Evolutionary conservation across 1,284 basidiomycete species (phyloP), one percentile per base, ranked within the genome.

Genomic region (Ceratobasidium sp.): DNA sequence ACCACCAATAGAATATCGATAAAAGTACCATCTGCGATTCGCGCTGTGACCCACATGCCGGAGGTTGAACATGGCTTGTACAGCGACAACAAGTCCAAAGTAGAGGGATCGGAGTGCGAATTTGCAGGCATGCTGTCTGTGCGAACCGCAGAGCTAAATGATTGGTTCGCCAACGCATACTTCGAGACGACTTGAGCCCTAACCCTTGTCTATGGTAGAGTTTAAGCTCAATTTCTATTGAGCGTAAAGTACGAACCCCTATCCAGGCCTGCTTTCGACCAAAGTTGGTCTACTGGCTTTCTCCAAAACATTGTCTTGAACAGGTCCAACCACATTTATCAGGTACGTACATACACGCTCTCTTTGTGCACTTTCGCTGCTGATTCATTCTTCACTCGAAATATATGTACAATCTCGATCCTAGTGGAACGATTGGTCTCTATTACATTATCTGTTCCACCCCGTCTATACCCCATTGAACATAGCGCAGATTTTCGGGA

Each of bases 391-490:
- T 45, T 45, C 42, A 11, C 42, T 10, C 13, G 42, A 45, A 45
- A 45, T 42, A 42, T 42, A 42, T 42, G 39, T 42, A 42, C 13
- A 42, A 42, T 13, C 42, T 17, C 42, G 17, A 1, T 13, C 10
- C 42, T 45, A 17, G 17, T n/a, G 3, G 20, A 8, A 37, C 42
- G 17, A 45, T 45, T 17, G 17, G 13, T 45, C 42, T 37, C 58
- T 37, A 37, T 35, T 37, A 15, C 58, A 15, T 56, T 15, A 31
- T 28, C 20, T 28, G 28, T 56, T 15, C 33, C 13, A 60, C n/a
- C 58, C 33, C 39, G 60, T n/a, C 60, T 42, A 42, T 56, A 56
- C 39, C 39, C 39, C n/a, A 42, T 63, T 63, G n/a, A 45, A 63
- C 37, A 23, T 11, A 28, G 37, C 33, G n/a, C 28, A 45, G 60